Evolutionary conservation across 2,329 filamentous ascomycete species (phyloP).

Genomic region (Phaeoacremonium minimum): DNA sequence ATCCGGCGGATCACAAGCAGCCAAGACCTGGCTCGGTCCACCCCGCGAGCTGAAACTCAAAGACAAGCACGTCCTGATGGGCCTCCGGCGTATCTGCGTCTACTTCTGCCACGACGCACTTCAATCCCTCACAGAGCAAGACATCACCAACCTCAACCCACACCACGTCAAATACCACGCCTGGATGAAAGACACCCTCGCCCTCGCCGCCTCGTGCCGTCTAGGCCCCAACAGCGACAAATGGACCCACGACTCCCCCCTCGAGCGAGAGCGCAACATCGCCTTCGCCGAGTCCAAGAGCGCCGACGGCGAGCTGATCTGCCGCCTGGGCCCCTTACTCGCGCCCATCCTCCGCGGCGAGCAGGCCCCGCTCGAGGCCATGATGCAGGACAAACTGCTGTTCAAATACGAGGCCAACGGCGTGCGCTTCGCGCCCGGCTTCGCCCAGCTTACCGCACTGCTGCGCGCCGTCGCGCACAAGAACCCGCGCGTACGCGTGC

Average conservation of each 20-base stretch:
- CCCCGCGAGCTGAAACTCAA: too few species aligned
- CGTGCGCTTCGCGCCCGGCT: slow-evolving; percentile 15
- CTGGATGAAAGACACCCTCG: slow-evolving; percentile 1
- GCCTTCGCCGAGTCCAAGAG: slow-evolving; percentile 10
- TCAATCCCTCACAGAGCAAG: background rate
- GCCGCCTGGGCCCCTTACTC: slow-evolving; percentile 22
- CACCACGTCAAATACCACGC: background rate
- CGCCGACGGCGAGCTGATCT: slow-evolving; percentile 21
- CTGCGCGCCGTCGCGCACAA: slow-evolving; percentile 14
- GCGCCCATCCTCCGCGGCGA: slow-evolving; percentile 23
- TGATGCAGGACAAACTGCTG: slow-evolving; percentile 26
- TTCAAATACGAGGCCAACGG: slow-evolving; percentile 23
- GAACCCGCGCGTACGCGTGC: slow-evolving; percentile 13
- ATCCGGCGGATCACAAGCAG: background rate
- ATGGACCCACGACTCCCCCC: background rate
- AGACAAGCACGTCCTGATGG: too few species aligned
- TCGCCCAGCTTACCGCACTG: slow-evolving; percentile 16
- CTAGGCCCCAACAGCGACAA: slow-evolving; percentile 1
- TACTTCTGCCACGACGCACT: slow-evolving; percentile 4
- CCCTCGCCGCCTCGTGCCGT: background rate
- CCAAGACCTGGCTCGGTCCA: slow-evolving; percentile 3
- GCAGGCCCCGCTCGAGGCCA: slow-evolving; percentile 23
- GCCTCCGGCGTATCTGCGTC: slow-evolving; percentile 5
- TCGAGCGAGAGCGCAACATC: background rate
- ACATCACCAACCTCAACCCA: background rate